Percentiles rank a stretch among this genome's conserved stretches.
Evolutionary conservation across 768 basidiomycete genomes (phyloP).

Genomic region (Phylloporus arenicola): DNA sequence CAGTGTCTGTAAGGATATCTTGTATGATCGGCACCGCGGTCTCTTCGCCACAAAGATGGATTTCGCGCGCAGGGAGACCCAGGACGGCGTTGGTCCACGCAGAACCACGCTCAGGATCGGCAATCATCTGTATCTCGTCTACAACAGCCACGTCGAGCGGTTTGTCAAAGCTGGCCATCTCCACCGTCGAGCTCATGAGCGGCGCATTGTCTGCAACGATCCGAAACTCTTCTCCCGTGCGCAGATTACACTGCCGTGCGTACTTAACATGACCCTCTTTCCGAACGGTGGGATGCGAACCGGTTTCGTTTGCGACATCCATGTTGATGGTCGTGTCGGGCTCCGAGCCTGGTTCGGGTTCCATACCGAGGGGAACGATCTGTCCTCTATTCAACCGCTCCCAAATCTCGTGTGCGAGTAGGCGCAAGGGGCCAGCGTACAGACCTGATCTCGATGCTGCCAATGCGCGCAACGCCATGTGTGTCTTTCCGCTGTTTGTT

Average conservation of each 20-base stretch:
- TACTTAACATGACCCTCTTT: conserved; percentile 42
- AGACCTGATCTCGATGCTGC: conserved; percentile 68
- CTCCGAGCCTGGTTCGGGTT: conserved; percentile 36
- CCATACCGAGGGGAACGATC: conserved; percentile 68
- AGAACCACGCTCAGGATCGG: conserved; percentile 68
- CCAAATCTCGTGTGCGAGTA: conserved; percentile 95
- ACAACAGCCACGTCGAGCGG: conserved; percentile 79
- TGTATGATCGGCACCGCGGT: conserved; percentile 79
- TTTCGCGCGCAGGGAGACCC: conserved; percentile 66
- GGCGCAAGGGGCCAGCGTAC: conserved; percentile 87
- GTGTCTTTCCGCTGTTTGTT: conserved; percentile 96
- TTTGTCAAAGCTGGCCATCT: conserved; percentile 61
- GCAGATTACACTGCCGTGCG: conserved; percentile 70
- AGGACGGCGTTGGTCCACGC: conserved; percentile 83
- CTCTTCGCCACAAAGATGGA: conserved; percentile 96
- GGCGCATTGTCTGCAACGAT: conserved; percentile 53
- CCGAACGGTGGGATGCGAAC: conserved; percentile 24
- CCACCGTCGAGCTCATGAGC: conserved; percentile 83
- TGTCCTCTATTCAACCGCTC: conserved; percentile 85
- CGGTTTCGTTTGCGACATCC: conserved; percentile 19
- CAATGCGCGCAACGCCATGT: conserved; percentile 85
- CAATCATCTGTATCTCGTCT: conserved; percentile 97
- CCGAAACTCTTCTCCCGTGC: conserved; percentile 88
- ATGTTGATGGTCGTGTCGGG: conserved; percentile 35
- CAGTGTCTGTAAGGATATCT: conserved; percentile 63